These are phyloP conservation scores for Vitis riparia DNA, from an alignment of 164 flowering plant species.

Conservation along the genomic window DNA sequence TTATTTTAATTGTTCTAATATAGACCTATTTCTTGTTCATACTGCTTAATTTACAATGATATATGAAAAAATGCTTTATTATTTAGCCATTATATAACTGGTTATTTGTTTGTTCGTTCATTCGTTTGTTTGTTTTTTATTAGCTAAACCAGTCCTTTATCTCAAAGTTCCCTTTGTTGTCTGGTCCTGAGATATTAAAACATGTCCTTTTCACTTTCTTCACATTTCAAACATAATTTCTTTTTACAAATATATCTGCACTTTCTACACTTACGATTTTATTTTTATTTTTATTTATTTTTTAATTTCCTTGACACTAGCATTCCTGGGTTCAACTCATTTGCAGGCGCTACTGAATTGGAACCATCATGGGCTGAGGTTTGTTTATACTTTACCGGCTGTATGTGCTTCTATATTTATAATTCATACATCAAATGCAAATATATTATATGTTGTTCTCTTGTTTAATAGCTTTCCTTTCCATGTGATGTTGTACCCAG, in stretches of 20 bases:
- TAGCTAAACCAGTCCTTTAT: no score
- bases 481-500: no score
- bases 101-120: neutral
- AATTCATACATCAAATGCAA: neutral
- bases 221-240: neutral
- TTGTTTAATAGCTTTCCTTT: neutral
- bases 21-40: neutral
- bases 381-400: conserved; percentile 9
- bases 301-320: no score
- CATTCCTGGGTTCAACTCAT: neutral
- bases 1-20: neutral
- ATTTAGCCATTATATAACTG: neutral
- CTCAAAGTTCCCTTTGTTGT: neutral
- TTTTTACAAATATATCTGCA: neutral
- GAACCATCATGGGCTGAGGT: conserved; percentile 94
- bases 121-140: no score
- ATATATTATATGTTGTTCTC: neutral
- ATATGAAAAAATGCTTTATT: neutral
- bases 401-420: neutral
- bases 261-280: neutral
- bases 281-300: no score
- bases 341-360: conserved; percentile 80
- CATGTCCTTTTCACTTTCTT: neutral
- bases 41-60: neutral
- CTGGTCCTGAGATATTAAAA: neutral